Evolutionary conservation across 345 rosid genomes (phyloP).

Genomic region (Noccaea bulbosa): DNA sequence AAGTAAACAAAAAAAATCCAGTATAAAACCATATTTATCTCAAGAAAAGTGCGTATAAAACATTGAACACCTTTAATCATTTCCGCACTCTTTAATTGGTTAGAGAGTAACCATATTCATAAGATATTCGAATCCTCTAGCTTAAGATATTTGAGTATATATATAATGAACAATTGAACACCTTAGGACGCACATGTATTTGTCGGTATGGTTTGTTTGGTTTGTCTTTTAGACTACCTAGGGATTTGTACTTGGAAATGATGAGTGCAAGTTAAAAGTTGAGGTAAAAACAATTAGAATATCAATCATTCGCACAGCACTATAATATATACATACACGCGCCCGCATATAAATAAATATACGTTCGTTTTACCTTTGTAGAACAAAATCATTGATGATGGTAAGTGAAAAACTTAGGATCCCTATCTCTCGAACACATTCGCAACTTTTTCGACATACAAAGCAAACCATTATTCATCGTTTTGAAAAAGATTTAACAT

Average conservation of each 20-base stretch:
- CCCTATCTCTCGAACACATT: slow-evolving; percentile 23
- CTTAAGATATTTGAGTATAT: not conserved
- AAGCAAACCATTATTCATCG: slow-evolving; percentile 1
- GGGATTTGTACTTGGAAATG: slow-evolving; percentile 43
- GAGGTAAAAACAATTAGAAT: slow-evolving; percentile 39
- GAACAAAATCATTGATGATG: slow-evolving; percentile 41
- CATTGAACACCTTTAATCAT: slow-evolving; percentile 4
- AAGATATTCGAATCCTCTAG: not conserved
- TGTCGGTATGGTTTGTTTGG: slow-evolving; percentile 36
- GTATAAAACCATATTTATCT: not conserved
- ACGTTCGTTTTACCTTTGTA: slow-evolving; percentile 21
- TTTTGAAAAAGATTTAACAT: not conserved
- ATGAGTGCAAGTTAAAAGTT: slow-evolving; percentile 40
- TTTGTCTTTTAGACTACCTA: slow-evolving; percentile 20
- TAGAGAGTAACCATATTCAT: not conserved
- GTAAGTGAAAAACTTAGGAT: slow-evolving; percentile 42
- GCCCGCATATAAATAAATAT: not conserved
- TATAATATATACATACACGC: slow-evolving; percentile 15
- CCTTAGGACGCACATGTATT: slow-evolving; percentile 12
- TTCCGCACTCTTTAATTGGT: slow-evolving; percentile 1
- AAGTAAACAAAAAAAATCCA: not conserved
- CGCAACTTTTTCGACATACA: slow-evolving; percentile 25
- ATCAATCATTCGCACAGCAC: slow-evolving; percentile 45
- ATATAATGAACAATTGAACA: slow-evolving; percentile 18
- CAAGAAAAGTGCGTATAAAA: not conserved